Evolutionary conservation across 2,329 filamentous ascomycete genomes (phyloP).

Genomic region (Amylocarpus encephaloides): DNA sequence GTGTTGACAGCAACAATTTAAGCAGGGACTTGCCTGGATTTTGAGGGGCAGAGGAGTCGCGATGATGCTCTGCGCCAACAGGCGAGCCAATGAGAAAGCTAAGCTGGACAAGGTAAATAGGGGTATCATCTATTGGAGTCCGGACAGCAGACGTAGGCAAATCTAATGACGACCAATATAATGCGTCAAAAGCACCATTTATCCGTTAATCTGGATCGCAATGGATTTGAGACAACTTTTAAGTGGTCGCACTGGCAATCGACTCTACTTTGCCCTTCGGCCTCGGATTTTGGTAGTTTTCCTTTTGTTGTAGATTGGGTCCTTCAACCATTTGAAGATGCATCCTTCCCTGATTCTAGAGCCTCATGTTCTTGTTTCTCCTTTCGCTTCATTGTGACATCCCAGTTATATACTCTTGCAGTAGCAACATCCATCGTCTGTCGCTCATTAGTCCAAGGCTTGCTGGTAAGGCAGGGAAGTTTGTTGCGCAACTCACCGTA

Average conservation of each 20-base stretch:
- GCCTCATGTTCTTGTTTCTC: slow-evolving; percentile 63
- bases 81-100: slow-evolving; percentile 4
- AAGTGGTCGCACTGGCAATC: no score
- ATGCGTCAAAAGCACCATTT: no score
- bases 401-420: slow-evolving; percentile 98
- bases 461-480: neutral
- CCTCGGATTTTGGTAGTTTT: neutral
- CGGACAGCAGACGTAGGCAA: no score
- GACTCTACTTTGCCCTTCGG: no score
- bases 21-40: slow-evolving; percentile 2
- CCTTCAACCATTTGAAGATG: slow-evolving; percentile 29
- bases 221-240: no score
- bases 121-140: neutral
- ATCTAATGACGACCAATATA: no score
- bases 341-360: slow-evolving; percentile 30
- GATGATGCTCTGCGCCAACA: neutral
- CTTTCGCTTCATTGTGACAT: slow-evolving; percentile 91
- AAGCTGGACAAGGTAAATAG: neutral
- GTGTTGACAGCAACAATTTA: slow-evolving; percentile 1
- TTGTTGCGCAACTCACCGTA: slow-evolving; percentile 54
- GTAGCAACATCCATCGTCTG: slow-evolving; percentile 81
- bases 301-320: slow-evolving; percentile 3
- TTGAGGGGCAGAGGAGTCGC: neutral
- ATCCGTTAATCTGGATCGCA: no score
- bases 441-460: slow-evolving; percentile 8